Evolutionary conservation across 2,329 filamentous ascomycete genomes (phyloP).

Genomic region (Huntiella decipiens): DNA sequence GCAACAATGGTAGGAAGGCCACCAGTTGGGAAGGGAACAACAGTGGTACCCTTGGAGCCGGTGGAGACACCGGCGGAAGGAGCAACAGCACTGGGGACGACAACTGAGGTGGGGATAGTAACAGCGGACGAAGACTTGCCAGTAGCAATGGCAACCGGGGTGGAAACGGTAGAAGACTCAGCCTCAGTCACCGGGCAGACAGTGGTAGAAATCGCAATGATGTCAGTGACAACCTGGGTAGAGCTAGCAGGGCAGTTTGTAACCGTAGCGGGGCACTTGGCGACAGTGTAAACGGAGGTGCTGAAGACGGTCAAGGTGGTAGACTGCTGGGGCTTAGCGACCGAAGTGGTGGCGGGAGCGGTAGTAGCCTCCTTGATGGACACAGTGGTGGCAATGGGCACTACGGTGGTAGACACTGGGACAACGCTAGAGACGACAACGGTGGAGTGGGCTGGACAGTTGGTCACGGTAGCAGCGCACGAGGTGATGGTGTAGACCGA

Average conservation of each 20-base stretch:
- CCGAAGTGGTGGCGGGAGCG: not conserved
- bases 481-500: slow-evolving; percentile 34
- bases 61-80: not conserved
- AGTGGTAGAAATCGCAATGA: not conserved
- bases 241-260: not conserved
- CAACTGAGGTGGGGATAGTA: not conserved
- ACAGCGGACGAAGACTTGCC: no score
- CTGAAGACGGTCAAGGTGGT: slow-evolving; percentile 2
- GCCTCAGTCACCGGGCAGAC: slow-evolving; percentile 2
- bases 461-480: slow-evolving; percentile 26
- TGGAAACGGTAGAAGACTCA: slow-evolving; percentile 1
- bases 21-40: not conserved
- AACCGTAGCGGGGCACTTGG: not conserved
- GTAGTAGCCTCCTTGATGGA: not conserved
- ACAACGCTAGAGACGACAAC: slow-evolving; percentile 23
- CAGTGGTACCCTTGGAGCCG: not conserved
- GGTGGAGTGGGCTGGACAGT: slow-evolving; percentile 20
- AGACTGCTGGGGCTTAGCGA: not conserved
- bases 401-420: slow-evolving; percentile 26
- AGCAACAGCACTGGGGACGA: not conserved
- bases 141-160: not conserved
- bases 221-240: not conserved
- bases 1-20: not conserved
- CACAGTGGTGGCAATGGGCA: slow-evolving; percentile 16
- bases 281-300: slow-evolving; percentile 2